Evolutionary conservation across 306 rosid species (phyloP), one percentile per base, ranked within the genome.

Genomic region (Rosa lucieae): DNA sequence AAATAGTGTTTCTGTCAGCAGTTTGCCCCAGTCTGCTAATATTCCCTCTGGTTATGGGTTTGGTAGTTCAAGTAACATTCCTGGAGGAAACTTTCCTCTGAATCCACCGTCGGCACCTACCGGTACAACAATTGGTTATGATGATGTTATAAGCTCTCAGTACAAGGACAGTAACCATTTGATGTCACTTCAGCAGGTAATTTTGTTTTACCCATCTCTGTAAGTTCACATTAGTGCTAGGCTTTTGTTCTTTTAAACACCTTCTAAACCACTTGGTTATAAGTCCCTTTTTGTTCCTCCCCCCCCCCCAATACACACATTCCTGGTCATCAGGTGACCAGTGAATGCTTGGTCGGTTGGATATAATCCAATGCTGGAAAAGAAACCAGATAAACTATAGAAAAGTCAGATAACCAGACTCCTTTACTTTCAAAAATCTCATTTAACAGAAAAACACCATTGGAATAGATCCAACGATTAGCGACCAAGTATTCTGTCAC

Each of bases 171-270:
- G 73, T 77, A 93, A 58, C 85, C 98, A 93, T 85, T 82, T 96
- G 85, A 86, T 96, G 49, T 93, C 99, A 70, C 96, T 93, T 58
- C 99, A 92, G 88, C 98, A 96, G 98, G 98, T 90, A 85, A 77
- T 42, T 26, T 8, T n/a, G 62, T 78, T 35, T 67, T n/a, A 17
- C 42, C 46, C 2, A 18, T 52, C 44, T 73, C 9, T 32, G 48
- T 6, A 65, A 51, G 46, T 74, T n/a, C 46, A 4, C 46, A 8
- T 46, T 51, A 40, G 37, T 81, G 23, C 67, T 65, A 46, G 12
- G 4, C 71, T 43, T 37, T 18, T 8, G 10, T 62, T 42, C 6
- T 10, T 73, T 73, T 53, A 4, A 10, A 47, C 2, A 0, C 72
- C 5, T 39, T 37, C 47, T n/a, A 7, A 21, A 47, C 18, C n/a